A percentile compares a stretch with the other conserved stretches of the same genome.
These are phyloP conservation scores for Penstemon davidsonii DNA, from an alignment of 257 asterid genomes.

Conservation along the genomic window DNA sequence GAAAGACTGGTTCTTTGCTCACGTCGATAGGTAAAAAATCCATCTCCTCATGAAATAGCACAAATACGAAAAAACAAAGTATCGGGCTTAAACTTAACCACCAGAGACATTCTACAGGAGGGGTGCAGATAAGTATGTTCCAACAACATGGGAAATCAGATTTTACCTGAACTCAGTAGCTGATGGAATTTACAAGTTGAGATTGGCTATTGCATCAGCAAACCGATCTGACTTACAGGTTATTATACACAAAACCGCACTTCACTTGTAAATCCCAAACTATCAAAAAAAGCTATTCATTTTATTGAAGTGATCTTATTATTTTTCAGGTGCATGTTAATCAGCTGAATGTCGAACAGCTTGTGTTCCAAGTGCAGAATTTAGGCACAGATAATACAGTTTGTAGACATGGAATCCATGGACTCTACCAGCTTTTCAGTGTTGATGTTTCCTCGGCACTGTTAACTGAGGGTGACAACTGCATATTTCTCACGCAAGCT, in stretches of 20 bases:
- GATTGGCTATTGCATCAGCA: conserved; percentile 60
- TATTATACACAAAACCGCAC: background rate
- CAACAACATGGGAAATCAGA: conserved; percentile 57
- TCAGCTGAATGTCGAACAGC: conserved; percentile 33
- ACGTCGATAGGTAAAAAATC: conserved; percentile 45
- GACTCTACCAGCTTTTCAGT: conserved; percentile 48
- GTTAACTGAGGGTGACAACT: conserved; percentile 41
- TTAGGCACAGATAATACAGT: conserved; percentile 47
- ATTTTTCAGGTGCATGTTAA: conserved; percentile 50
- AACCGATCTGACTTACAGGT: conserved; percentile 57
- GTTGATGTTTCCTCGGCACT: conserved; percentile 37
- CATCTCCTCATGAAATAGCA: background rate
- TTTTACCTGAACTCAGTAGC: conserved; percentile 38
- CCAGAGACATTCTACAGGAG: conserved; percentile 32
- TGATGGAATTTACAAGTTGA: conserved; percentile 45
- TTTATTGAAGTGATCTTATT: background rate
- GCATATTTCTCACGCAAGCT: conserved; percentile 48
- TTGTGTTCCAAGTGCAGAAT: conserved; percentile 49
- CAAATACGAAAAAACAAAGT: no score
- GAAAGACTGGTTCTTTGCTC: conserved; percentile 66
- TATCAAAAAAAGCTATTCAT: background rate
- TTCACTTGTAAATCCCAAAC: background rate
- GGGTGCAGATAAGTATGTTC: conserved; percentile 39
- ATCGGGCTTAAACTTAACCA: background rate
- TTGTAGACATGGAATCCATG: conserved; percentile 57